Base-by-base conservation (phyloP, 441 rosid genomes). In the Erodium moschatum region DNA sequence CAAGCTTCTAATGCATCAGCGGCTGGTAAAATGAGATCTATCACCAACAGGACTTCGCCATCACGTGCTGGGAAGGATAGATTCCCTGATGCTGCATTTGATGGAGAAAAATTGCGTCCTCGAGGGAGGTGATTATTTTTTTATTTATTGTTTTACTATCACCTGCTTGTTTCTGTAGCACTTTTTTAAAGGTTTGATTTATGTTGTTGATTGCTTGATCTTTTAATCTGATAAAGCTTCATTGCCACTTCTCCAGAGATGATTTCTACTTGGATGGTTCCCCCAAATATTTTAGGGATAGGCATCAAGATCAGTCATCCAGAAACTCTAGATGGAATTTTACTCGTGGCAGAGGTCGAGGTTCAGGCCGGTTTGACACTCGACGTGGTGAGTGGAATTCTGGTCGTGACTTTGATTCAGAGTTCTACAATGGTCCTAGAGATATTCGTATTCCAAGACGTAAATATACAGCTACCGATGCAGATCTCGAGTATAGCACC, bases 81-180 rank as follows among this genome's bases (percentile, higher is more conserved):
- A 74, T 72, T 85, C 67, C 82, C 85, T 72, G 87, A 87, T 81
- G 74, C 77, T 61, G 76, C 86, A 15, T 73, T 80, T 69, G 93
- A 83, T 67, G 81, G 78, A 50, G 85, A 81, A 62, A 83, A 75
- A 74, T 70, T 81, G 66, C 76, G 73, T 69, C 76, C 71, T 72
- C 86, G 85, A 88, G 92, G 86, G 86, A 86, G 98, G 96, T 92
- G 87, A 80, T 74, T 77, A 68, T 75, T 72, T 73, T 66, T 65
- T 5, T 33, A 0, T 33, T 33, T 33, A 33, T 5, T 33, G 38
- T 33, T 33, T 33, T 33, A 33, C 29, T 44, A 52, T 44, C 11
- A 50, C 31, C 8, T 66, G 29, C 68, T 27, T 67, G 31, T 6
- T 50, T 15, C 69, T 58, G 20, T 24, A 38, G 48, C 5, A 72